Evolutionary conservation across 1,139 yeast genomes (phyloP).

Genomic region (Candida smagusa): DNA sequence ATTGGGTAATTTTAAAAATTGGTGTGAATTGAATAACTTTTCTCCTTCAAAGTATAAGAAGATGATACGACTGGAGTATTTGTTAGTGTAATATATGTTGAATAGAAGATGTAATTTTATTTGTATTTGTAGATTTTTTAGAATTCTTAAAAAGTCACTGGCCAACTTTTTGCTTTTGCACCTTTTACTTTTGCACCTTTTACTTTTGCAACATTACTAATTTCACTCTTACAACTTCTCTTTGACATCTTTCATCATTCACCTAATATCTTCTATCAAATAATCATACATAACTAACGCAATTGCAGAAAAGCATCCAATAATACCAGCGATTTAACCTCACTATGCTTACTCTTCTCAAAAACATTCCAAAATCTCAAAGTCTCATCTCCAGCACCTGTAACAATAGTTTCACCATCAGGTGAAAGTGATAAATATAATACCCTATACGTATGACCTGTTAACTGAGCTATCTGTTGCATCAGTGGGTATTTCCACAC

Average conservation of each 20-base stretch:
- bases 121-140: no score
- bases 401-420: slow-evolving; percentile 95
- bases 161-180: no score
- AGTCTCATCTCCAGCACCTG: slow-evolving; percentile 99
- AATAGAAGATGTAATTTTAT: neutral
- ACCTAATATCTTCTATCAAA: no score
- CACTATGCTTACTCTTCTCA: slow-evolving; percentile 64
- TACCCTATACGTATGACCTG: slow-evolving; percentile 94
- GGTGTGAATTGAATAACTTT: slow-evolving; percentile 27
- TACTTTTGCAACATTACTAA: no score
- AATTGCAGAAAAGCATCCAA: slow-evolving; percentile 79
- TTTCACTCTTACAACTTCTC: no score
- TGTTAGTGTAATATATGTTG: slow-evolving; percentile 13
- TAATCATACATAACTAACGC: slow-evolving; percentile 31
- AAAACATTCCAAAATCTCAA: slow-evolving; percentile 90
- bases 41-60: slow-evolving; percentile 22
- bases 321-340: slow-evolving; percentile 60
- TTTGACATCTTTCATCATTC: no score
- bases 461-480: slow-evolving; percentile 89
- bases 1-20: slow-evolving; percentile 22
- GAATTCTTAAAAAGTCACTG: no score
- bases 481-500: slow-evolving; percentile 94
- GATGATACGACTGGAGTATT: slow-evolving; percentile 27
- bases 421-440: slow-evolving; percentile 89
- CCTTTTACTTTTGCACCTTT: no score